Percentiles rank a stretch among this genome's conserved stretches.
These are phyloP conservation scores for Ceratocystis lukuohia DNA, from an alignment of 2,329 filamentous ascomycete genomes.

Conservation along the genomic window DNA sequence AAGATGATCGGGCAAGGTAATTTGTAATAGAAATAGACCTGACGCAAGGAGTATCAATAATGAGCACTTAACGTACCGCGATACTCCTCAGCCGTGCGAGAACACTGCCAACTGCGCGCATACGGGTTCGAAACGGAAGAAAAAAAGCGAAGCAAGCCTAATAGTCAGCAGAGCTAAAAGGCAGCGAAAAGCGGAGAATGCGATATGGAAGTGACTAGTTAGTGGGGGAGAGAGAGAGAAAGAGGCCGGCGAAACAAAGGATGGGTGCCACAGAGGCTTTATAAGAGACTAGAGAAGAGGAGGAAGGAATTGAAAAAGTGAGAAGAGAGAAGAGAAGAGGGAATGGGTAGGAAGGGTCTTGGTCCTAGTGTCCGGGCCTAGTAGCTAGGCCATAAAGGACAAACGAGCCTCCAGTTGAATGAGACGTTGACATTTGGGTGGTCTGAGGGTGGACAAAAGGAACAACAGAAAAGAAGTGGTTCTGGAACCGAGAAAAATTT, in stretches of 20 bases:
- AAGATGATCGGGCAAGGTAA: constrained; percentile 10
- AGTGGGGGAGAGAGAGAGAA: not conserved
- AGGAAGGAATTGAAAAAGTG: not conserved
- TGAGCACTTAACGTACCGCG: constrained; percentile 31
- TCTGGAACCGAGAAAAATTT: not conserved
- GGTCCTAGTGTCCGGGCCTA: not conserved
- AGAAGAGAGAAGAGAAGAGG: not conserved
- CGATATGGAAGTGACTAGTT: not conserved
- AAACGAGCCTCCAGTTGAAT: not conserved
- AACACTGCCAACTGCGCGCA: constrained; percentile 19
- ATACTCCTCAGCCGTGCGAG: constrained; percentile 48
- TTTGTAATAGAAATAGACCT: constrained; percentile 30
- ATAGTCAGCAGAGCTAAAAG: not conserved
- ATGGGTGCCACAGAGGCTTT: not conserved
- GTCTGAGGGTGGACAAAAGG: constrained; percentile 8
- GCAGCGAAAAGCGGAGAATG: constrained; percentile 2
- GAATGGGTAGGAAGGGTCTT: not conserved
- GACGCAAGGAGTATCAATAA: constrained; percentile 53
- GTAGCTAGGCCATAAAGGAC: not conserved
- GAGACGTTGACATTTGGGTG: not conserved
- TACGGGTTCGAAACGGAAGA: constrained; percentile 10
- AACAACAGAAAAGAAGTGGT: constrained; percentile 5
- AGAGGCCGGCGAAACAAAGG: not conserved
- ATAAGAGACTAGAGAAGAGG: not conserved
- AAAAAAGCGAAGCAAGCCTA: constrained; percentile 1